A percentile compares a stretch with the other conserved stretches of the same genome.
These are phyloP conservation scores for Cynanchum wilfordii DNA, from an alignment of 257 asterid genomes.

Conservation along the genomic window DNA sequence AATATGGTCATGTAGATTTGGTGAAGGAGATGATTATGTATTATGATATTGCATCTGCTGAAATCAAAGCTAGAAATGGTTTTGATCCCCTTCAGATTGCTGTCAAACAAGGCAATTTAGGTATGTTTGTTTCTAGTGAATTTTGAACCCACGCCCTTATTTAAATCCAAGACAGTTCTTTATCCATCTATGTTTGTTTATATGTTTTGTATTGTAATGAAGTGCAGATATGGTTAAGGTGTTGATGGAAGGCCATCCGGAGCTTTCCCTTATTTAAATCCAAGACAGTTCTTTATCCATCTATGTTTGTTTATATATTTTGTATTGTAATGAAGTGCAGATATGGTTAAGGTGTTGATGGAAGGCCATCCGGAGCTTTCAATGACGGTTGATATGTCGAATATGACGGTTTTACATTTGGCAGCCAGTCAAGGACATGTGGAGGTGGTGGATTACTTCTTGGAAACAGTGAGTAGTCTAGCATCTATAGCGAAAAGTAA, in stretches of 20 bases:
- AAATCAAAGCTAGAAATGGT: slow-evolving; percentile 47
- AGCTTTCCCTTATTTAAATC: slow-evolving; percentile 27
- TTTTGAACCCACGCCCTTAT: too few species aligned
- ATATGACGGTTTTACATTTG: slow-evolving; percentile 45
- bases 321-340: slow-evolving; percentile 20
- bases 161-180: too few species aligned
- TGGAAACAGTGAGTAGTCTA: slow-evolving; percentile 33
- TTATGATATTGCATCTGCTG: slow-evolving; percentile 41
- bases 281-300: too few species aligned
- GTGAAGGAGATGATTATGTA: slow-evolving; percentile 36
- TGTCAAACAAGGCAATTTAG: slow-evolving; percentile 54
- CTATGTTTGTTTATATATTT: too few species aligned
- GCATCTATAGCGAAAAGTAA: slow-evolving; percentile 41
- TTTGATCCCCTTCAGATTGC: slow-evolving; percentile 51
- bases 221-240: slow-evolving; percentile 38
- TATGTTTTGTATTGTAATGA: neutral
- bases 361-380: slow-evolving; percentile 41
- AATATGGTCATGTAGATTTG: slow-evolving; percentile 38
- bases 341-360: slow-evolving; percentile 39
- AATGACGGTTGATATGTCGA: slow-evolving; percentile 43
- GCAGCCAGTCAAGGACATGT: slow-evolving; percentile 43
- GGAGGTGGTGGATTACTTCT: slow-evolving; percentile 35
- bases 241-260: slow-evolving; percentile 40
- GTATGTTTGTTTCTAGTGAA: slow-evolving; percentile 13
- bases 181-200: too few species aligned